A percentile compares a stretch with the other conserved stretches of the same genome.
phyloP scores from a whole-genome alignment of 2,329 filamentous ascomycete genomes.

The Colletotrichum cordylinicola region DNA sequence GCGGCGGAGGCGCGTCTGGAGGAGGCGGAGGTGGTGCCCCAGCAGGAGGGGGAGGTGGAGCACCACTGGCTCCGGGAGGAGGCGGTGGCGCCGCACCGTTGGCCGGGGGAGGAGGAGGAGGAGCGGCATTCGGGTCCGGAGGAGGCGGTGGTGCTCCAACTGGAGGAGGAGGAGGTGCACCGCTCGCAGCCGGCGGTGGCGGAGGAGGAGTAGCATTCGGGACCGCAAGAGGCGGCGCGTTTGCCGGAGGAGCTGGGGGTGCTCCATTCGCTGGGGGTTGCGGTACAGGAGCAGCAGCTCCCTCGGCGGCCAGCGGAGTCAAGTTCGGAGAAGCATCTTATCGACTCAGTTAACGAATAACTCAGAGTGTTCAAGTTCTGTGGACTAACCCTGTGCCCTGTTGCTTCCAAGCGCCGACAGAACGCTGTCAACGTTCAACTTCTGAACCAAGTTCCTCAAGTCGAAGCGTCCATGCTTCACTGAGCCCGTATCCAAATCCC shows the following conservation, averaged over 20 bases:
- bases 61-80: not conserved
- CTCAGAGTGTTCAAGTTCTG: not conserved
- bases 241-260: not conserved
- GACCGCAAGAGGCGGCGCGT: not conserved
- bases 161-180: not conserved
- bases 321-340: not conserved
- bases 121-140: not conserved
- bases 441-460: constrained; percentile 2
- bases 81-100: not conserved
- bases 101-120: not conserved
- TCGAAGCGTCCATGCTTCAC: not conserved
- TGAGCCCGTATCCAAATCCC: not conserved
- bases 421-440: not conserved
- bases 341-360: not conserved
- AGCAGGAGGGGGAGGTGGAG: not conserved
- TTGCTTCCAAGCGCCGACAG: not conserved
- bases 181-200: not conserved
- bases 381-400: not conserved
- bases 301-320: constrained; percentile 2
- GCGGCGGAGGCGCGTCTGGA: not conserved
- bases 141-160: not conserved
- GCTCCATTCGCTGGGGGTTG: not conserved
- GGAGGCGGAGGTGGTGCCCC: not conserved
- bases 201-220: not conserved
- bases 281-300: not conserved